A percentile compares a stretch with the other conserved stretches of the same genome.
Conservation (phyloP, 768 basidiomycete genomes). For the Sporobolomyces pararoseus region DNA sequence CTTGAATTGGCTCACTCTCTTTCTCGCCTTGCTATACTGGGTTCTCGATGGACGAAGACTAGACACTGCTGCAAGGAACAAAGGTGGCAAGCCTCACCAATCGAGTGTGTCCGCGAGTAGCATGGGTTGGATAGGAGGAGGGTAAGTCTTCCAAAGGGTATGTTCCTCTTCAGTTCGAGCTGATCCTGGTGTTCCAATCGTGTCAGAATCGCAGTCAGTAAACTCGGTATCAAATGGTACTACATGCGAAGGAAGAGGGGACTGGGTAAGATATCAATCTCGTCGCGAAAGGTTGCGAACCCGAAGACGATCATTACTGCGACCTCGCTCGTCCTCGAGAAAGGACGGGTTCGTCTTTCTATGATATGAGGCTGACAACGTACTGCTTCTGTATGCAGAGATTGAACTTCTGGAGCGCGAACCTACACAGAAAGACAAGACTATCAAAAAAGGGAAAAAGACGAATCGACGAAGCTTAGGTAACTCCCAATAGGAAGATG, state of each 20-base stretch:
- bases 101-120: background rate
- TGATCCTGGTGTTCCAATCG: too few relatives aligned
- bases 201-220: slow-evolving; percentile 7
- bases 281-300: too few relatives aligned
- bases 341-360: too few relatives aligned
- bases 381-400: background rate
- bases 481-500: too few relatives aligned
- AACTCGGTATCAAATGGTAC: slow-evolving; percentile 6
- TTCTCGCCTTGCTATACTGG: slow-evolving; percentile 9
- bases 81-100: background rate
- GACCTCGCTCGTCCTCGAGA: too few relatives aligned
- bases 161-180: too few relatives aligned
- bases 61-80: background rate
- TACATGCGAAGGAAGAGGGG: slow-evolving; percentile 3
- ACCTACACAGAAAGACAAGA: background rate
- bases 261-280: slow-evolving; percentile 1
- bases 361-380: background rate
- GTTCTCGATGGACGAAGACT: background rate
- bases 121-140: slow-evolving; percentile 22
- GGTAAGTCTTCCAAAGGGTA: too few relatives aligned
- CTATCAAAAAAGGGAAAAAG: background rate
- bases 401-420: slow-evolving; percentile 9
- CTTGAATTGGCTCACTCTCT: slow-evolving; percentile 20
- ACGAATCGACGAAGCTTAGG: background rate
- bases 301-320: too few relatives aligned